Evolutionary conservation across 2,329 filamentous ascomycete species (phyloP).

Genomic region (Colletotrichum shisoi): DNA sequence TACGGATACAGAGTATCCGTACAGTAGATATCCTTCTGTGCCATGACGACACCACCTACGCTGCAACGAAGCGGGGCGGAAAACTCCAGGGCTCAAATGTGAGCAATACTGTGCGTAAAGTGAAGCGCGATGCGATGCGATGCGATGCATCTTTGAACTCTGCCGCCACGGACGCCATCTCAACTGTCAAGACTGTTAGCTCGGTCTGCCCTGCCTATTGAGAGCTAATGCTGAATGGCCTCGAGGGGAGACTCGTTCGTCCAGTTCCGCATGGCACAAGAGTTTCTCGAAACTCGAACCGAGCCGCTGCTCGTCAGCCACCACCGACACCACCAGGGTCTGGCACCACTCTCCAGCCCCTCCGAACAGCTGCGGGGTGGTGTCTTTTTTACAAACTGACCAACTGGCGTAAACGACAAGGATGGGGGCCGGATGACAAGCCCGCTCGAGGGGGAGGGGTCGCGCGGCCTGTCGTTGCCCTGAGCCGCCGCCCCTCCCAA

Average conservation of each 20-base stretch:
- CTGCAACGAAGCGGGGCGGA: constrained; percentile 28
- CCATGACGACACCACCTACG: constrained; percentile 33
- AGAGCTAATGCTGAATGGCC: background rate
- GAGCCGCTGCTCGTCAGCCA: background rate
- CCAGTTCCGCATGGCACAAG: background rate
- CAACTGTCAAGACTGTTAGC: constrained; percentile 20
- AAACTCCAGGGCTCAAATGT: constrained; percentile 21
- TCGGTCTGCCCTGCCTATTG: background rate
- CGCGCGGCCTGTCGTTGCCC: constrained; percentile 32
- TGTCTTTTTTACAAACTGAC: constrained; percentile 16
- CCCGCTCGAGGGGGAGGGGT: constrained; percentile 15
- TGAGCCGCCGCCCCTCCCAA: constrained; percentile 32
- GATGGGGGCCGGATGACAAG: constrained; percentile 35
- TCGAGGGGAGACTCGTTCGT: constrained; percentile 2
- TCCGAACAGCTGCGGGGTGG: constrained; percentile 19
- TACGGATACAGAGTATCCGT: too few species aligned
- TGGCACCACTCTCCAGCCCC: background rate
- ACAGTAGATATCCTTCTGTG: constrained; percentile 10
- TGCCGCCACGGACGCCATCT: constrained; percentile 8
- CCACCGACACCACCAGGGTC: background rate
- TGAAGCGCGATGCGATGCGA: background rate
- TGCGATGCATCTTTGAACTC: constrained; percentile 12
- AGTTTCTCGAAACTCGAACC: constrained; percentile 1
- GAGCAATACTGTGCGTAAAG: background rate
- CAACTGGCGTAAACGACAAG: constrained; percentile 29